These are phyloP conservation scores for Silene latifolia DNA, from an alignment of 148 eudicot genomes.

Conservation along the genomic window DNA sequence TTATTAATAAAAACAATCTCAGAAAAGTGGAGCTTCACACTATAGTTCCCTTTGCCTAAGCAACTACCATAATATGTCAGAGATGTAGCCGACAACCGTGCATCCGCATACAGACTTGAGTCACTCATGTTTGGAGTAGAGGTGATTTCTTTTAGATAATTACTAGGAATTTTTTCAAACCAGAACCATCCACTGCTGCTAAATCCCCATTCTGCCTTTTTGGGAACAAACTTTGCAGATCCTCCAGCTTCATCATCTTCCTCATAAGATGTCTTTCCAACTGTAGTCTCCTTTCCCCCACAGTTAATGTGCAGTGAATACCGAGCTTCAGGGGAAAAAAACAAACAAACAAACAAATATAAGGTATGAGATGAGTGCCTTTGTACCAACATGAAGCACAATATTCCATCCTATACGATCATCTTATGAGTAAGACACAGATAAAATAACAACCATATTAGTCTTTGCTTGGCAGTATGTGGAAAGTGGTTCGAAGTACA, in stretches of 20 bases:
- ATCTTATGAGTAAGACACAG: background rate
- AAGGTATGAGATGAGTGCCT: background rate
- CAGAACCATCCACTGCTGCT: slow-evolving; percentile 57
- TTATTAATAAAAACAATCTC: slow-evolving; percentile 48
- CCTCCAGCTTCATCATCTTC: slow-evolving; percentile 42
- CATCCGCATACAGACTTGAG: slow-evolving; percentile 41
- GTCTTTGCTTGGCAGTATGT: background rate
- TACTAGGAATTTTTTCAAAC: background rate
- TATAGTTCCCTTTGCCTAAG: slow-evolving; percentile 63
- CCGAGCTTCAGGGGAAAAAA: slow-evolving; percentile 27
- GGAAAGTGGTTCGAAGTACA: background rate
- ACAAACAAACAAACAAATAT: background rate
- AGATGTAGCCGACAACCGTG: slow-evolving; percentile 59
- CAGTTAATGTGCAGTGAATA: slow-evolving; percentile 59
- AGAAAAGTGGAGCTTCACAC: slow-evolving; percentile 51
- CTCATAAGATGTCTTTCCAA: slow-evolving; percentile 40
- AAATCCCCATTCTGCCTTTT: slow-evolving; percentile 46
- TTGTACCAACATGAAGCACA: background rate
- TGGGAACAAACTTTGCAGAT: slow-evolving; percentile 35
- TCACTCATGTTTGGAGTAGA: slow-evolving; percentile 28
- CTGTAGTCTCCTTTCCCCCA: slow-evolving; percentile 38
- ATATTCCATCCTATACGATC: background rate
- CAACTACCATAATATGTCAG: slow-evolving; percentile 66
- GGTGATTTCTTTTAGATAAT: slow-evolving; percentile 25
- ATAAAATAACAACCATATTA: background rate